Evolutionary conservation across 306 rosid genomes (phyloP), one percentile per base, ranked within the genome.

Genomic region (Cicer judaicum): DNA sequence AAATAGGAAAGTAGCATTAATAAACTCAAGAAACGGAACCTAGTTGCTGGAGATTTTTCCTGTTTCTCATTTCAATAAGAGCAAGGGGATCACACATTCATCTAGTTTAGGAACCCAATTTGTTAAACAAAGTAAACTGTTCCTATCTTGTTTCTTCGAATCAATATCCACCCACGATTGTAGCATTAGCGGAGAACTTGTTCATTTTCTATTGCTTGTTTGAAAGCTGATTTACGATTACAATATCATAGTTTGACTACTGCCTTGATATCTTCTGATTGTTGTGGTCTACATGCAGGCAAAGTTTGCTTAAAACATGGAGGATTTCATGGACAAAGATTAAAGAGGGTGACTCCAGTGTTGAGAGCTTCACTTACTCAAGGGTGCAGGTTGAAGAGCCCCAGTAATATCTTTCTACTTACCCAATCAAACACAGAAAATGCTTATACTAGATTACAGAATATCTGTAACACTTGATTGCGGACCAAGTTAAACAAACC

Each of bases 271-370:
- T 48, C 60, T n/a, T 78, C 48, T 47, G 39, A 78, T 79, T 74
- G 41, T 24, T 68, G 5, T 78, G 80, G 62, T 48, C 13, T 64
- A 5, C 65, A 56, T 83, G 85, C 92, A 91, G 98, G 88, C 82
- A 81, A 80, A 91, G 89, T 84, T 83, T 87, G 66, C 52, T 75
- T 43, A 70, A 41, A 77, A 82, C 47, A 1, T 87, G 96, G 98
- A 89, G 80, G 84, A 61, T 91, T 77, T 84, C 93, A 3, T 88
- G 89, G 88, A 84, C 81, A 2, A 88, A 72, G 83, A 44, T 81
- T 49, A 83, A 81, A 68, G 83, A 70, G 10, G 82, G 83, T 29
- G 78, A 82, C 60, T 53, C 80, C n/a, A 55, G 38, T 10, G 79
- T 76, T 19, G 91, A 85, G 80, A 79, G 76, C 18, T 74, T 18